Percentiles rank a stretch among this genome's conserved stretches.
phyloP scores from a whole-genome alignment of 768 basidiomycete species.

The Phylloporus sp. region DNA sequence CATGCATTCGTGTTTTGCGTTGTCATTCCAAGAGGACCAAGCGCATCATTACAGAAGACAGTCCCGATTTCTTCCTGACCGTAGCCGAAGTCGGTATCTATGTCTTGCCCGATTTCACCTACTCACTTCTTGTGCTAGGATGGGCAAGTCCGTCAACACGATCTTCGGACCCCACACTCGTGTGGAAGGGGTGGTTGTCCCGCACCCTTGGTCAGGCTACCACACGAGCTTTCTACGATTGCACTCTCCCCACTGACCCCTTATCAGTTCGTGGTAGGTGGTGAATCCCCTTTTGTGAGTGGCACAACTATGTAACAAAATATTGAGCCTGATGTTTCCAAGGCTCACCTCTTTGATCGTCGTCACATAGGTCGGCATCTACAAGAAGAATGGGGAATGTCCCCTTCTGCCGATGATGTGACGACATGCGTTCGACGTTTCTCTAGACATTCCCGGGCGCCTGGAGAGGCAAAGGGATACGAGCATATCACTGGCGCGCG shows the following conservation, averaged over 20 bases:
- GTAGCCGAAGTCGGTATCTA: constrained; percentile 60
- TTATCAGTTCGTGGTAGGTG: constrained; percentile 81
- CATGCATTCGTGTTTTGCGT: constrained; percentile 49
- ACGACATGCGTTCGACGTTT: constrained; percentile 82
- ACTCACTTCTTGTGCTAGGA: constrained; percentile 47
- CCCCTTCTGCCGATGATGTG: constrained; percentile 42
- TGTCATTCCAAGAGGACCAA: constrained; percentile 77
- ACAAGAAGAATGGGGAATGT: constrained; percentile 65
- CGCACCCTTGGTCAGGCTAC: constrained; percentile 60
- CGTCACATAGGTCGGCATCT: constrained; percentile 61
- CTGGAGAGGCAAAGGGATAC: constrained; percentile 32
- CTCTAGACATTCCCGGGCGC: constrained; percentile 43
- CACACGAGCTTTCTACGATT: constrained; percentile 65
- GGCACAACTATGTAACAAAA: background rate
- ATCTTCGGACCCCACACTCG: constrained; percentile 64
- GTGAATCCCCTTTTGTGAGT: constrained; percentile 71
- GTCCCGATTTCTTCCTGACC: constrained; percentile 69
- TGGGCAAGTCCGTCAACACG: constrained; percentile 84
- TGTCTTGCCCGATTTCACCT: background rate
- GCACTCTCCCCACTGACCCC: constrained; percentile 75
- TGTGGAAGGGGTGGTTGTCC: constrained; percentile 60
- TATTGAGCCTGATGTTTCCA: background rate
- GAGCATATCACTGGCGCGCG: constrained; percentile 77
- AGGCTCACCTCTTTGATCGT: constrained; percentile 63
- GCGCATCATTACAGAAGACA: constrained; percentile 73